Percentiles rank a stretch among this genome's conserved stretches.
Evolutionary conservation across 495 filamentous ascomycete genomes (phyloP).

Genomic region (Penicillium verhagenii): DNA sequence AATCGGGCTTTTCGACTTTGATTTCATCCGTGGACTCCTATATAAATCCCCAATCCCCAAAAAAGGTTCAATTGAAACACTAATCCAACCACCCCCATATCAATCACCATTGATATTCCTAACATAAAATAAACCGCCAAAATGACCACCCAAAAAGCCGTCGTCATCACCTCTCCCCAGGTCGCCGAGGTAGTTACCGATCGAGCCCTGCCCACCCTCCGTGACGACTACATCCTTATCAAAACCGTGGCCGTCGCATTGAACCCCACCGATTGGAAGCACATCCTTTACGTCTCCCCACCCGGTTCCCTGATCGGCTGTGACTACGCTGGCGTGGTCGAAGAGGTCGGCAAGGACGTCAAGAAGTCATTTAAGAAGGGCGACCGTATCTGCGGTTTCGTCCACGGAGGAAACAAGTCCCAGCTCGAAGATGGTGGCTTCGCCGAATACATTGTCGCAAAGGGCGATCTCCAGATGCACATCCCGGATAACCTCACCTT

Average conservation of each 20-base stretch:
- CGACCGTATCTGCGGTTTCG: constrained; percentile 53
- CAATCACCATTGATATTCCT: background rate
- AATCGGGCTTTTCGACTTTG: background rate
- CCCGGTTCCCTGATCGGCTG: constrained; percentile 49
- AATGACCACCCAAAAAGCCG: constrained; percentile 31
- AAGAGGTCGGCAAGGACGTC: constrained; percentile 52
- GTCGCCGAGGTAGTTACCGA: constrained; percentile 26
- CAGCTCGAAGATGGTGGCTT: constrained; percentile 56
- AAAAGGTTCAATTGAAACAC: background rate
- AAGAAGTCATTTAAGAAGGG: constrained; percentile 40
- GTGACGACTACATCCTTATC: constrained; percentile 51
- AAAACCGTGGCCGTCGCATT: constrained; percentile 49
- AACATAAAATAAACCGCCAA: background rate
- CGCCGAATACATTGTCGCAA: constrained; percentile 51
- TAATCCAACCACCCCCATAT: background rate
- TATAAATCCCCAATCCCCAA: background rate
- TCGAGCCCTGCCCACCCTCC: constrained; percentile 34
- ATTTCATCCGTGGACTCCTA: too few species aligned
- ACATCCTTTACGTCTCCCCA: constrained; percentile 34
- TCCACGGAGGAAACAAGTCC: constrained; percentile 48
- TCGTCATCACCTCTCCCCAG: constrained; percentile 24
- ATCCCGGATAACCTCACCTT: constrained; percentile 55
- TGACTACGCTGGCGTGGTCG: constrained; percentile 57
- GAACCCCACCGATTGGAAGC: constrained; percentile 62
- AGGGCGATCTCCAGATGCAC: constrained; percentile 50